Evolutionary conservation across 345 rosid genomes (phyloP).

Genomic region (Populus euphratica): DNA sequence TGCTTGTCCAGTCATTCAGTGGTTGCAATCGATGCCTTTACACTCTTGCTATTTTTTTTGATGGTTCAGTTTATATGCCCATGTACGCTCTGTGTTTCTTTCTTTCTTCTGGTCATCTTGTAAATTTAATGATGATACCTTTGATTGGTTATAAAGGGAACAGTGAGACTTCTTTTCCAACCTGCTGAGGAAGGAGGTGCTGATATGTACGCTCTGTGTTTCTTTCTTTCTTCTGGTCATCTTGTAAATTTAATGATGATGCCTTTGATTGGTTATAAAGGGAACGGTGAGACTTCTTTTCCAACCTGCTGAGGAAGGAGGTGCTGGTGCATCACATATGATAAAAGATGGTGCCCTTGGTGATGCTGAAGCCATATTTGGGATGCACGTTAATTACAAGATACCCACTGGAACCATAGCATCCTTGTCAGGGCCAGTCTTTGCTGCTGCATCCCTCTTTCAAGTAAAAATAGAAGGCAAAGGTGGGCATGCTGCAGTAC

Average conservation of each 20-base stretch:
- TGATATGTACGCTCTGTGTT: slow-evolving; percentile 7
- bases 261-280: slow-evolving; percentile 34
- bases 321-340: slow-evolving; percentile 84
- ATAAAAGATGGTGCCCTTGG: slow-evolving; percentile 82
- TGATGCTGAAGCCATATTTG: slow-evolving; percentile 85
- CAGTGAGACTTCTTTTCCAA: slow-evolving; percentile 82
- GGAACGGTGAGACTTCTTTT: slow-evolving; percentile 85
- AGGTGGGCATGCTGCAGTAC: slow-evolving; percentile 57
- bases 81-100: too few species aligned
- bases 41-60: too few species aligned
- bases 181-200: slow-evolving; percentile 95
- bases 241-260: too few species aligned
- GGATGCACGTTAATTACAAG: slow-evolving; percentile 47
- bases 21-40: neutral
- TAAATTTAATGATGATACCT: neutral
- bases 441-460: slow-evolving; percentile 56
- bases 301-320: slow-evolving; percentile 94
- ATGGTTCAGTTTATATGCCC: too few species aligned
- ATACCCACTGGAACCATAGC: slow-evolving; percentile 56
- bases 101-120: too few species aligned
- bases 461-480: slow-evolving; percentile 54
- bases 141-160: slow-evolving; percentile 51
- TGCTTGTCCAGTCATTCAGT: neutral
- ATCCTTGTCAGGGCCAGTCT: slow-evolving; percentile 52
- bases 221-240: too few species aligned